Evolutionary conservation across 495 filamentous ascomycete genomes (phyloP), one percentile per base, ranked within the genome.

Genomic region (Penicillium paxilli): DNA sequence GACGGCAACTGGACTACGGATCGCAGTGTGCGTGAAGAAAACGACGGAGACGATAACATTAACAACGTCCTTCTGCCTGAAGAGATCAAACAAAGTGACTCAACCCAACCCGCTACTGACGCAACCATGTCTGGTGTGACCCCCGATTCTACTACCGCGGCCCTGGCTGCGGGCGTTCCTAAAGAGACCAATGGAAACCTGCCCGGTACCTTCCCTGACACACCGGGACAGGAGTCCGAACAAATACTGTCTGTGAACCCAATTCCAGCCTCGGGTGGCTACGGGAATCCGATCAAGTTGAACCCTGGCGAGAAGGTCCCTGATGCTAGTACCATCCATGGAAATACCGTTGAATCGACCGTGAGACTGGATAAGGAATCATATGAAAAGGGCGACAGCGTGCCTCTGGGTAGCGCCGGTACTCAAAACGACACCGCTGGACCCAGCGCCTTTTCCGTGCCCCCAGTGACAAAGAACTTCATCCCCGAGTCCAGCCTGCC

Each of bases 401-500:
- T 81, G 23, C 55, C 61, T 12, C 51, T 68, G 61, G 56, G 48
- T 28, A 57, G 60, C 40, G 52, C 64, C 30, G 56, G 64, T 26
- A 52, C 52, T 28, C 56, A 58, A n/a, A 55, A 5, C 41, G 51
- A 49, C 22, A 57, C 54, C 4, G 49, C 56, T 5, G 54, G 42
- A 12, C 25, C 58, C 19, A 55, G 55, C 44, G 62, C 74, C 64
- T 86, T 87, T 44, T 72, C 76, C 28, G 70, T 91, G 35, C 87
- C 89, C 14, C 77, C 80, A n/a, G 68, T 86, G 32, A 75, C 79
- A 12, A 77, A 73, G 26, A 86, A 80, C 68, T 71, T 89, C 73
- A 93, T 94, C 57, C 91, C 91, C 9, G 91, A 96, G 72, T 94
- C 91, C 20, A 90, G 89, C 69, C 79, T 95, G 47, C 89, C 89